Base-by-base conservation (phyloP, 176 grass and related monocot genomes). In the Aegilops tauschii region DNA sequence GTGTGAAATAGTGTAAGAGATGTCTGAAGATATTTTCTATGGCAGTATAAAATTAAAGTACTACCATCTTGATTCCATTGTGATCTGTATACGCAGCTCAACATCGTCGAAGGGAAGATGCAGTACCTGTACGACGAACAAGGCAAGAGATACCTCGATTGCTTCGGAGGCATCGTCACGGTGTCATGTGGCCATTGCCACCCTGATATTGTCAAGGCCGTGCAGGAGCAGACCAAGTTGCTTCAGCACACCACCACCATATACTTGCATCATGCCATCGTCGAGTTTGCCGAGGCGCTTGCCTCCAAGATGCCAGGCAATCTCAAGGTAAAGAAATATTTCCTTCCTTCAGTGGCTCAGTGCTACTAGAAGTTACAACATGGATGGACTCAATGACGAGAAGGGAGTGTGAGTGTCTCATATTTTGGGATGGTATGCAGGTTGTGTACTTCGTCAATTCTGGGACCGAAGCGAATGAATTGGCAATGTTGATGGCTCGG, bases 81-180 rank as follows among this genome's bases (percentile, higher is more conserved):
- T 45, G 16, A 62, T 73, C 31, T 67, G 11, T 37, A 78, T 77
- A 82, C 8, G 7, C 82, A 99, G 97, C 75, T 99, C 66, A 99
- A 99, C 79, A 99, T 99, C n/a, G 97, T 99, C 61, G 94, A 96
- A 91, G 97, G 97, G 40, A 99, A 92, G 83, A 96, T 96, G 97
- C 92, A 96, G 34, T 99, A 96, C 79, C 85, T 99, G 61, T 99
- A 94, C 50, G 97, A 99, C 61, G 97, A 99, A 45, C 61, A 89
- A 27, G 97, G 94, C 67, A 99, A 86, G 81, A 90, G 97, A 35
- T 99, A 99, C 86, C 94, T 99, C 23, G 97, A 96, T 64, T 94
- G 92, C 61, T 94, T 99, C 37, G 97, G 89, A 54, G 97, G 97
- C 16, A 99, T 99, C 35, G 97, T 99, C n/a, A 99, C 97, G 9